Base-by-base conservation (phyloP, 192 early-diverging fungal genomes). In the Haplosporangium gracile region DNA sequence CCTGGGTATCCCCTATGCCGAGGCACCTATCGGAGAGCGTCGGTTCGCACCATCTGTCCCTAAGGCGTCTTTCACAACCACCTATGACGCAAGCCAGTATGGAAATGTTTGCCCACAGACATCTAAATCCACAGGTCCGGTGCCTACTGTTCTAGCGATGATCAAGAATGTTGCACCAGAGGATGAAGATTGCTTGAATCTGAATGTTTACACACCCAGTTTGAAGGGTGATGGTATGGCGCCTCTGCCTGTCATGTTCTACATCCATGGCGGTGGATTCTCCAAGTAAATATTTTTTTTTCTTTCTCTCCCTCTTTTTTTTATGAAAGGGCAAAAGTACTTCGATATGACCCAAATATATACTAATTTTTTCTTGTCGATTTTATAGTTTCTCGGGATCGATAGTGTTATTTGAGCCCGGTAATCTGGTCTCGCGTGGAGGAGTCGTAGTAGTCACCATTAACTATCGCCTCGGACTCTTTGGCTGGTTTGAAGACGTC, bases 201-300 rank as follows among this genome's bases (percentile, higher is more conserved):
- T 87, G 49, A 87, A 87, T 65, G 85, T 87, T 15, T 87, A 79
- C 39, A 82, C 85, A 15, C 85, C 85, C 20, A 81, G 85, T 75
- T n/a, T 81, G 51, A 81, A 82, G 63, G 72, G 80, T 29, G 13
- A 36, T 15, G 77, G 53, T 2, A 4, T 43, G 4, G 39, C 45
- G 2, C 36, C 43, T 1, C 47, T 87, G 2, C 79, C 85, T 11
- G 80, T 82, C 2, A 78, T 87, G 79, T 29, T 87, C 22, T 82
- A 87, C 29, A 75, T 87, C 47, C 85, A 81, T 45, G 80, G 76
- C 8, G 79, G 85, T 69, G 79, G 77, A 75, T 81, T 87, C 45
- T 65, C 74, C 18, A 76, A 55, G 80, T 80, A 74, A 72, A 79
- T 78, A 4, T 49, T 16, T 2, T 13, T 11, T 0, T 16, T 2